Evolutionary conservation across 805 yeast species (phyloP).

Genomic region (Starmerella floricola): DNA sequence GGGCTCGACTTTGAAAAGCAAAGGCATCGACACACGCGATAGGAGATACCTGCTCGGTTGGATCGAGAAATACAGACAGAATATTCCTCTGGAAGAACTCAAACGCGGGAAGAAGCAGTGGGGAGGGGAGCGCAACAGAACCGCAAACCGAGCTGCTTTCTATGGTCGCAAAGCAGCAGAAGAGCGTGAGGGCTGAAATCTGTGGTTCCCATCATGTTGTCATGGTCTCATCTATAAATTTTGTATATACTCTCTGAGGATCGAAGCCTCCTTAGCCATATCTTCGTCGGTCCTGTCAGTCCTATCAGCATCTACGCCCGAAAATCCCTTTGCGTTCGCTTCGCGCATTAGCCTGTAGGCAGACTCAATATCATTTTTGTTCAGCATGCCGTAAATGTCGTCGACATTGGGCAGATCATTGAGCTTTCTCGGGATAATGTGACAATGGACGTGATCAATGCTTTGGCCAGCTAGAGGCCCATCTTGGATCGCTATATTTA

Average conservation of each 20-base stretch:
- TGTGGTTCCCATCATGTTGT: background rate
- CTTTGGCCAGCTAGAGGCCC: conserved; percentile 94
- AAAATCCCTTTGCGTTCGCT: conserved; percentile 24
- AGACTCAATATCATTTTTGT: conserved; percentile 41
- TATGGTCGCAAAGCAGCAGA: conserved; percentile 28
- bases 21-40: conserved; percentile 62
- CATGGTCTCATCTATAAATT: background rate
- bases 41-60: conserved; percentile 59
- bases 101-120: conserved; percentile 58
- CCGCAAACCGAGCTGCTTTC: conserved; percentile 44
- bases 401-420: conserved; percentile 56
- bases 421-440: conserved; percentile 67
- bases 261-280: conserved; percentile 61
- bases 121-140: conserved; percentile 81
- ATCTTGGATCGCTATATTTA: conserved; percentile 90
- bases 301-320: conserved; percentile 41
- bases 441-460: conserved; percentile 92
- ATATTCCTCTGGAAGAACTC: conserved; percentile 44
- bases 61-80: conserved; percentile 52
- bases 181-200: conserved; percentile 14
- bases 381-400: conserved; percentile 56
- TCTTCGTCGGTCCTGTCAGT: conserved; percentile 44
- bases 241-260: conserved; percentile 30
- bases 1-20: conserved; percentile 49
- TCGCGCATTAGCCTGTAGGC: conserved; percentile 26